Percentiles rank a stretch among this genome's conserved stretches.
Evolutionary conservation across 2,329 filamentous ascomycete species (phyloP).

Genomic region (Xylogone sp.): DNA sequence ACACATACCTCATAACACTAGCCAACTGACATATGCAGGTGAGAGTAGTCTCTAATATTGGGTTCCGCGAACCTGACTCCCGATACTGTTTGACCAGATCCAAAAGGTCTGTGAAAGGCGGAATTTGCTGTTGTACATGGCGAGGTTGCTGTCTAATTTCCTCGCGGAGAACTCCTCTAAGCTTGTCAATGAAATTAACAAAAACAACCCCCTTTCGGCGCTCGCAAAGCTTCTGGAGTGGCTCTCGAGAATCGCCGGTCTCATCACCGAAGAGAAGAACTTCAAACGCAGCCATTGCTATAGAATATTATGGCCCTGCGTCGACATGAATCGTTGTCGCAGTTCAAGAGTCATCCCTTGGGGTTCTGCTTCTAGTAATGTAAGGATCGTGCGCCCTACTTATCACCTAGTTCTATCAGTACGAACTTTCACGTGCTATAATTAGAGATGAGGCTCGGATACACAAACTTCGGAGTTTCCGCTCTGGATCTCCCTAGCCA

Average conservation of each 20-base stretch:
- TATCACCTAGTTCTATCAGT: too few species aligned
- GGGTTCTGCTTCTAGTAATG: too few species aligned
- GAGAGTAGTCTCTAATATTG: slow-evolving; percentile 1
- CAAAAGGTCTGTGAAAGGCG: slow-evolving; percentile 4
- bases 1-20: slow-evolving; percentile 3
- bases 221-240: slow-evolving; percentile 4
- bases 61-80: slow-evolving; percentile 1
- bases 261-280: slow-evolving; percentile 6
- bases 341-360: too few species aligned
- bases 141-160: background rate
- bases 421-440: too few species aligned
- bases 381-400: too few species aligned
- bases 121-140: slow-evolving; percentile 4
- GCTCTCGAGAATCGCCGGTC: slow-evolving; percentile 4
- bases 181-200: background rate
- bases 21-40: slow-evolving; percentile 4
- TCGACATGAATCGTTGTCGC: too few species aligned
- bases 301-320: too few species aligned
- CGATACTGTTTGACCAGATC: slow-evolving; percentile 2
- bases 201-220: background rate
- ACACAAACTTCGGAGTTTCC: too few species aligned
- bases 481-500: too few species aligned
- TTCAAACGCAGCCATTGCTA: slow-evolving; percentile 6
- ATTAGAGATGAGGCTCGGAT: too few species aligned
- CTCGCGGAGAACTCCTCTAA: background rate